A percentile compares a stretch with the other conserved stretches of the same genome.
Evolutionary conservation across 164 flowering plant species (phyloP).

Genomic region (Platanus orientalis): DNA sequence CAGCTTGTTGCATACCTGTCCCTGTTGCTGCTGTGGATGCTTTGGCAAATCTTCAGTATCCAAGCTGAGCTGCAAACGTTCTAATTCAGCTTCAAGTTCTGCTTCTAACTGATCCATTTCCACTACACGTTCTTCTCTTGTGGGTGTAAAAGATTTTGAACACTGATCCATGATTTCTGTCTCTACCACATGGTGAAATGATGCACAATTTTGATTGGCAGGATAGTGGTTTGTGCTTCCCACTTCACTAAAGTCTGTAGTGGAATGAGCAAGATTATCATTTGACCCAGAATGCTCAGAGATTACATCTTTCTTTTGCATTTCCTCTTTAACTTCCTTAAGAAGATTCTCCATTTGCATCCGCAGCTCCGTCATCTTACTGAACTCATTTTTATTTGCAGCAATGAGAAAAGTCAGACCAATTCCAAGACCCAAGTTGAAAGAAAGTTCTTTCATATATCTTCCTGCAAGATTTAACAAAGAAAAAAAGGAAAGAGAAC

Average conservation of each 20-base stretch:
- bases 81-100: conserved; percentile 65
- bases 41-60: conserved; percentile 24
- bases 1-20: conserved; percentile 29
- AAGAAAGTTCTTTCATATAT: conserved; percentile 24
- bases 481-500: neutral
- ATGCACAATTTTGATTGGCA: conserved; percentile 10
- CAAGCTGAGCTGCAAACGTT: conserved; percentile 46
- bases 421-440: conserved; percentile 53
- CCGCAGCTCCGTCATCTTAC: conserved; percentile 45
- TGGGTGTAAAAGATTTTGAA: neutral
- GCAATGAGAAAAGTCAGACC: conserved; percentile 47
- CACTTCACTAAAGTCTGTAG: conserved; percentile 18
- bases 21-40: conserved; percentile 15
- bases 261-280: conserved; percentile 18
- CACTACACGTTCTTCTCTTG: conserved; percentile 14
- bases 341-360: conserved; percentile 44
- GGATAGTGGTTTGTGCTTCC: conserved; percentile 11
- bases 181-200: conserved; percentile 10
- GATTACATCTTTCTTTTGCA: conserved; percentile 15
- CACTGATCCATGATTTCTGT: neutral
- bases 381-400: conserved; percentile 43
- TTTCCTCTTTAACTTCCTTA: conserved; percentile 19
- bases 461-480: conserved; percentile 20
- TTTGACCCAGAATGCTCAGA: conserved; percentile 8
- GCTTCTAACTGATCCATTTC: conserved; percentile 49